A percentile compares a stretch with the other conserved stretches of the same genome.
Evolutionary conservation across 2,329 filamentous ascomycete species (phyloP).

Genomic region (Hypoxylon sp.): DNA sequence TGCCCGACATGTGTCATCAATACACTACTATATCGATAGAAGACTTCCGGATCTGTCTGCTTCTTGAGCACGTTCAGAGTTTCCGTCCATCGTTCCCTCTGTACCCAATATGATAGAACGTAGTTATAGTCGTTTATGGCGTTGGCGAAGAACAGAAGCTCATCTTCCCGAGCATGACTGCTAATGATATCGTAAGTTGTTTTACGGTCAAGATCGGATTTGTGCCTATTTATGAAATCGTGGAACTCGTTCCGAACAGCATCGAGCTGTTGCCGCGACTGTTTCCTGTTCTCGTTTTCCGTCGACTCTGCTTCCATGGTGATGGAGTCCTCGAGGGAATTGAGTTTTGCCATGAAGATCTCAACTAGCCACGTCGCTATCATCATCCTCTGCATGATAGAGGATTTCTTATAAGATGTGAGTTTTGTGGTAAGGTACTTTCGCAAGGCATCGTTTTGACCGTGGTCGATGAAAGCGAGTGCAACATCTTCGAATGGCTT

Average conservation of each 20-base stretch:
- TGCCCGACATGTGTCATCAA: constrained; percentile 89
- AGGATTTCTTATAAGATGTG: constrained; percentile 82
- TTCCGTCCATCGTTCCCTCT: constrained; percentile 91
- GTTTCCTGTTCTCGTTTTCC: constrained; percentile 77
- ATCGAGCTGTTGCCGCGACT: constrained; percentile 80
- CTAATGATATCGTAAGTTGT: constrained; percentile 97
- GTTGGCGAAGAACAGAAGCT: constrained; percentile 91
- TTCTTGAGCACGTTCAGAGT: constrained; percentile 90
- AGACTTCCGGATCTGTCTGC: constrained; percentile 92
- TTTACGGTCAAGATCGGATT: constrained; percentile 87
- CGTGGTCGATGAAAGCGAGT: constrained; percentile 88
- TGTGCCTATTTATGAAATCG: constrained; percentile 88
- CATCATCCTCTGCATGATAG: constrained; percentile 94
- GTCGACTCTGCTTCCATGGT: constrained; percentile 87
- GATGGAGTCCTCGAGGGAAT: constrained; percentile 93
- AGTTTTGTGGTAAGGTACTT: constrained; percentile 92
- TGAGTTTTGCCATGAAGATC: constrained; percentile 97
- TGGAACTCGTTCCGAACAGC: constrained; percentile 84
- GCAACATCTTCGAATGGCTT: constrained; percentile 98
- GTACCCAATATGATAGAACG: constrained; percentile 96
- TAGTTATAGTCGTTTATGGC: constrained; percentile 93
- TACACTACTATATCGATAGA: constrained; percentile 97
- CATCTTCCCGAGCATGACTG: constrained; percentile 93
- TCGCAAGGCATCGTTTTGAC: constrained; percentile 89
- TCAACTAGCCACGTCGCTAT: constrained; percentile 95